Evolutionary conservation across 2,329 filamentous ascomycete species (phyloP), one percentile per base, ranked within the genome.

Genomic region (Domatiomyces catenatus): DNA sequence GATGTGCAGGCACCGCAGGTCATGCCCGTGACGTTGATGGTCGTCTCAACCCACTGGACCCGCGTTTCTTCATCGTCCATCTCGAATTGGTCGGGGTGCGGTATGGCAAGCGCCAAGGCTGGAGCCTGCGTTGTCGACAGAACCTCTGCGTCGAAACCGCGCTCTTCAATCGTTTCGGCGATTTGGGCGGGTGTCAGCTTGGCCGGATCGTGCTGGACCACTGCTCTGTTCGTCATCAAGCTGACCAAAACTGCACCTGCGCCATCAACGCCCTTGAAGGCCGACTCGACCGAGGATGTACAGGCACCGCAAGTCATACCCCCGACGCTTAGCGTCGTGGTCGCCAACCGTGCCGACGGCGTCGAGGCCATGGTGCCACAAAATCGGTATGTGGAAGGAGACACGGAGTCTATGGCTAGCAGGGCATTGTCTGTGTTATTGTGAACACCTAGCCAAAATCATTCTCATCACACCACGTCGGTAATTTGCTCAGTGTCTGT

Each of bases 211-310:
- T 98, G 92, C 68, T 89, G 83, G 36, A 96, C 75, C 43, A 96
- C 89, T n/a, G 90, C 92, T 53, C 90, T 81, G 67, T 94, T 89
- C 80, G 95, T 94, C 50, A 95, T 84, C 60, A 98, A 72, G 64
- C 87, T 94, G 61, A 98, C 84, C 8, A 88, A 93, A 52, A 96
- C 87, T 59, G 76, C 87, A 56, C 84, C 85, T 8, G 92, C 81
- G 50, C 92, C 90, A 42, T 83, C 74, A 4, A 94, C 76, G 58
- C 77, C 79, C 61, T 86, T 84, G 70, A 98, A 94, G 58, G 85
- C 92, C 53, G 83, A 79, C 74, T 96, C 90, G 59, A 98, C 83
- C n/a, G 92, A 83, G 44, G 89, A 93, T 24, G 90, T 95, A 66
- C 92, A 98, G 59, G 90, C 84, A 63, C 90, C 89, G 70, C 92